phyloP scores from a whole-genome alignment of 2,329 filamentous ascomycete species.

The Aspergillus pseudoviridinutans region DNA sequence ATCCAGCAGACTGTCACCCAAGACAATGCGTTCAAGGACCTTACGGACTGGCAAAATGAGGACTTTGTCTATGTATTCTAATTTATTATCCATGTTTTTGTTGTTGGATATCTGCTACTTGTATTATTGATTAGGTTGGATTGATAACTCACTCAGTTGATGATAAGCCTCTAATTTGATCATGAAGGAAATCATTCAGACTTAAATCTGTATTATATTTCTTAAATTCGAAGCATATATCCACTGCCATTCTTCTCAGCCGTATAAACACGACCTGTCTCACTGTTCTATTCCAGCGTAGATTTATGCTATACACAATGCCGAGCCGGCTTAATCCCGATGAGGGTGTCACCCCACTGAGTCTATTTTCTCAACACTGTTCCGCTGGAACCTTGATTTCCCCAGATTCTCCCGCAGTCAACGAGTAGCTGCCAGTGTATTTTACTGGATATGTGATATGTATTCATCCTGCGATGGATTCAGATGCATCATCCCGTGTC shows the following conservation, averaged over 20 bases:
- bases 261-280: neutral
- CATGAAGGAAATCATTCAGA: neutral
- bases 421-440: neutral
- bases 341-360: neutral
- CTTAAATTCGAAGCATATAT: neutral
- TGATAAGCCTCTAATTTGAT: neutral
- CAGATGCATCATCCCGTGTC: conserved; percentile 17
- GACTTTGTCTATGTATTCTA: conserved; percentile 60
- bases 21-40: conserved; percentile 54
- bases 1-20: conserved; percentile 28
- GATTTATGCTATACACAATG: neutral
- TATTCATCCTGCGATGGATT: conserved; percentile 14
- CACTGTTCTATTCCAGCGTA: no score
- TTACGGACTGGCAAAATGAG: conserved; percentile 59
- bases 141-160: neutral
- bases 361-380: neutral
- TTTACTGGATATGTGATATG: neutral
- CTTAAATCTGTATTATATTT: neutral
- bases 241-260: neutral
- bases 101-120: neutral
- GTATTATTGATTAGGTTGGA: neutral
- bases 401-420: neutral
- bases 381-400: neutral
- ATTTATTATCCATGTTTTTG: neutral
- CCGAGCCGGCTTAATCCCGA: neutral